phyloP scores from a whole-genome alignment of 257 asterid species.

The Solanum appendiculatum region DNA sequence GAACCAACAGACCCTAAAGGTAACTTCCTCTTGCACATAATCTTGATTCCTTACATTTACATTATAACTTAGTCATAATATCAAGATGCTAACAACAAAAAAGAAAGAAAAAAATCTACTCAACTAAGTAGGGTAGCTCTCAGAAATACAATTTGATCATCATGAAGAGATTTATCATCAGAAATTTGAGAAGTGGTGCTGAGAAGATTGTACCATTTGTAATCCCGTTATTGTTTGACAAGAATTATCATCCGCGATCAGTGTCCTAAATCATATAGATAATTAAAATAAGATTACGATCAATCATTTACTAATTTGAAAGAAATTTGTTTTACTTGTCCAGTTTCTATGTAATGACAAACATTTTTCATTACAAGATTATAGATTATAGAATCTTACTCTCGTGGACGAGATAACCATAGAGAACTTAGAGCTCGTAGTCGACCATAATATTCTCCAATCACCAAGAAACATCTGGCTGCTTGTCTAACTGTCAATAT shows the following conservation, averaged over 20 bases:
- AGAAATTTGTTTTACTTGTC: background rate
- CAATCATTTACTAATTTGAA: background rate
- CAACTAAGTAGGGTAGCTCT: background rate
- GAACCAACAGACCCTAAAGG: background rate
- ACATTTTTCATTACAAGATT: background rate
- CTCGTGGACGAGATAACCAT: slow-evolving; percentile 10
- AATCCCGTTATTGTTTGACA: slow-evolving; percentile 43
- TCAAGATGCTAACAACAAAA: background rate
- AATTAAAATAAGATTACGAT: background rate
- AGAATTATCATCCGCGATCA: slow-evolving; percentile 37
- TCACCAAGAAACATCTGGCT: slow-evolving; percentile 6
- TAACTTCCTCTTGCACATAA: background rate
- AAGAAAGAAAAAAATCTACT: background rate
- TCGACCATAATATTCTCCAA: slow-evolving; percentile 6
- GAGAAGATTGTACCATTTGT: slow-evolving; percentile 49
- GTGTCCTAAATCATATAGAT: slow-evolving; percentile 12
- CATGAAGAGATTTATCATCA: slow-evolving; percentile 16
- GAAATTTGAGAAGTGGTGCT: slow-evolving; percentile 48
- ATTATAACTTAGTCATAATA: background rate
- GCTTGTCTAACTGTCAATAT: slow-evolving; percentile 7
- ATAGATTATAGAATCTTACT: background rate
- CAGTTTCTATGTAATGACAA: background rate
- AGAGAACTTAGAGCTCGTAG: slow-evolving; percentile 10
- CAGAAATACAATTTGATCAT: background rate
- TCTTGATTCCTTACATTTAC: background rate